A percentile compares a stretch with the other conserved stretches of the same genome.
Evolutionary conservation across 2,329 filamentous ascomycete species (phyloP).

Genomic region (Coleophoma eucalyptorum): DNA sequence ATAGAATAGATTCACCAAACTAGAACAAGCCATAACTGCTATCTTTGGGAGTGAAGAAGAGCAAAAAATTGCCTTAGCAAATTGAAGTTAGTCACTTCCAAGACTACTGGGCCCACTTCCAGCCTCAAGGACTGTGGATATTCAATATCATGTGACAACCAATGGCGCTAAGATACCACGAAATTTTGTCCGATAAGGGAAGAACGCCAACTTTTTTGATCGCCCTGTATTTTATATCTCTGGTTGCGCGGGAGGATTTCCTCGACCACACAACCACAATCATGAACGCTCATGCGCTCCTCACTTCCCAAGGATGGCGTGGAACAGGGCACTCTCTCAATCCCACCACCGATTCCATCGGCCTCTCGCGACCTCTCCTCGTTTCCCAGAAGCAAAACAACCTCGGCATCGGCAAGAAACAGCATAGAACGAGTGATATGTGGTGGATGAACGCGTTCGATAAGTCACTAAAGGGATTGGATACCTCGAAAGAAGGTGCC

Average conservation of each 20-base stretch:
- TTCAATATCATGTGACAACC: no score
- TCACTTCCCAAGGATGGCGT: constrained; percentile 85
- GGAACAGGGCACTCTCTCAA: constrained; percentile 87
- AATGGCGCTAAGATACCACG: no score
- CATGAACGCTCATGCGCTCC: constrained; percentile 83
- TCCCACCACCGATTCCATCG: constrained; percentile 64
- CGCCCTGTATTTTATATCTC: no score
- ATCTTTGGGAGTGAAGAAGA: no score
- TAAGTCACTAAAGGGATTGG: constrained; percentile 78
- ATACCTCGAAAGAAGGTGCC: constrained; percentile 53
- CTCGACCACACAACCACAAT: not conserved
- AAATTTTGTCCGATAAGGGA: no score
- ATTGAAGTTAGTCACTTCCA: no score
- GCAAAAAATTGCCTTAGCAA: no score
- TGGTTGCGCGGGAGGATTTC: not conserved
- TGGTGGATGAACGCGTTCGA: constrained; percentile 98
- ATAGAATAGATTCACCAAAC: no score
- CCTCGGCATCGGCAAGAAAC: constrained; percentile 77
- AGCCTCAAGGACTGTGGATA: no score
- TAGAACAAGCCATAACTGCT: no score
- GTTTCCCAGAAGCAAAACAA: constrained; percentile 79
- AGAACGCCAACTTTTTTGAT: no score
- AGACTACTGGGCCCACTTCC: no score
- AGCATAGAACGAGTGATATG: constrained; percentile 65
- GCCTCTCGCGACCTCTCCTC: constrained; percentile 79